Conservation (phyloP, 768 basidiomycete species). For the Sporobolomyces roseus region DNA sequence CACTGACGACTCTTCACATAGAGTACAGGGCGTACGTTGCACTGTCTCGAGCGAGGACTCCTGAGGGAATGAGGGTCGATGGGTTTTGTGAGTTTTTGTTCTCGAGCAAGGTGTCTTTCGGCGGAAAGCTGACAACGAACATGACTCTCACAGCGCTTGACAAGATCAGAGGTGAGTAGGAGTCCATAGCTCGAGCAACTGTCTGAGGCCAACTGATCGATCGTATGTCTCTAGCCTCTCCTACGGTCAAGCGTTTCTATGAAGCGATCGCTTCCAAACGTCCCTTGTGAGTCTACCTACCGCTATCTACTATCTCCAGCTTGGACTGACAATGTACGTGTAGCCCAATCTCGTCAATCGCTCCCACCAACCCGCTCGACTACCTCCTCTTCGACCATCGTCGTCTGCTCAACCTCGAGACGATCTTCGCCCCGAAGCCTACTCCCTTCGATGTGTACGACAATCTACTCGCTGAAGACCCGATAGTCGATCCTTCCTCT, state of each 20-base stretch:
- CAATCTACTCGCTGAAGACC: too few species aligned
- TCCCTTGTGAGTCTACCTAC: slow-evolving; percentile 2
- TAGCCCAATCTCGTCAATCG: too few species aligned
- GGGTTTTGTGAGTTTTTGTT: slow-evolving; percentile 5
- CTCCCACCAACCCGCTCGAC: too few species aligned
- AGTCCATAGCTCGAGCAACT: too few species aligned
- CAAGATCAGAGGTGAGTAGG: slow-evolving; percentile 17
- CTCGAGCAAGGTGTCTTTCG: neutral
- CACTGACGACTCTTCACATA: neutral
- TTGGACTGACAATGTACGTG: too few species aligned
- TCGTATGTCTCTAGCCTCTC: neutral
- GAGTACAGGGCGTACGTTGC: slow-evolving; percentile 35
- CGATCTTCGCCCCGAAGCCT: too few species aligned
- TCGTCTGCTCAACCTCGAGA: too few species aligned
- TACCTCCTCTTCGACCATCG: too few species aligned
- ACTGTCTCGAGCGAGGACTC: slow-evolving; percentile 25
- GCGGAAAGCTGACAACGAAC: neutral
- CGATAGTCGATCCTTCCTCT: too few species aligned
- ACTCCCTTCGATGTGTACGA: too few species aligned
- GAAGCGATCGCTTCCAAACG: slow-evolving; percentile 7
- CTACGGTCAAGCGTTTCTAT: slow-evolving; percentile 15
- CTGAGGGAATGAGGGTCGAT: slow-evolving; percentile 28
- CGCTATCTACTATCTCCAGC: too few species aligned
- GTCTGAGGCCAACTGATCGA: neutral
- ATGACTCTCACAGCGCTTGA: neutral